Evolutionary conservation across 768 basidiomycete species (phyloP), one percentile per base, ranked within the genome.

Genomic region (Rhodotorula babjevae): DNA sequence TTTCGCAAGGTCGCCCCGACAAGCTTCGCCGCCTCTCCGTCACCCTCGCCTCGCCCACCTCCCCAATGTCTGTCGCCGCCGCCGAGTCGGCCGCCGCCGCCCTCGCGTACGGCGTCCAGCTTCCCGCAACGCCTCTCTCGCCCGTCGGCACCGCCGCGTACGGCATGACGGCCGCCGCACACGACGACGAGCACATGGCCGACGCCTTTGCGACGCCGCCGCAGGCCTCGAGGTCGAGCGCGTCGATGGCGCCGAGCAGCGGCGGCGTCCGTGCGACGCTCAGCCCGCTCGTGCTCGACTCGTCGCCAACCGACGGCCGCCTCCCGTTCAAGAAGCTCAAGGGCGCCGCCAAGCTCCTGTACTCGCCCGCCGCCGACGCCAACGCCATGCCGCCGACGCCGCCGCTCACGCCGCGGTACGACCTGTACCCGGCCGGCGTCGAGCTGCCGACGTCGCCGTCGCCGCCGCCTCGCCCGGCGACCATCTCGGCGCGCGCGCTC

Each of bases 141-240:
- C 66, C 66, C 44, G 12, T 19, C 36, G n/a, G 52, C 14, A 25
- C 65, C 21, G n/a, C 53, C 19, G 5, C 25, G 2, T 61, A 5
- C 49, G 50, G 42, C 23, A 31, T 63, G 6, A 63, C 58, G 2
- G 9, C 52, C 0, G 44, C 71, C 0, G 15, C n/a, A 46, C 25
- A 53, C 53, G 21, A 2, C 7, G 66, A 67, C 29, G 58, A 36
- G 12, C 61, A 64, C 14, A 76, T 76, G 74, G 14, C 11, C 8
- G 71, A 72, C 56, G 65, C 74, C 15, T 76, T 67, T 60, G 68
- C 55, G 3, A 76, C 74, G 21, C 74, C 74, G 16, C 74, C 40
- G 7, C 21, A 68, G 8, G 63, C 62, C 9, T 36, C 69, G 19
- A 56, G 56, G 44, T 12, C 44, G 44, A 46, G 44, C 44, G 12